Percentiles rank a stretch among this genome's conserved stretches.
Evolutionary conservation across 495 filamentous ascomycete species (phyloP).

Genomic region (Tetracladium marchalianum): DNA sequence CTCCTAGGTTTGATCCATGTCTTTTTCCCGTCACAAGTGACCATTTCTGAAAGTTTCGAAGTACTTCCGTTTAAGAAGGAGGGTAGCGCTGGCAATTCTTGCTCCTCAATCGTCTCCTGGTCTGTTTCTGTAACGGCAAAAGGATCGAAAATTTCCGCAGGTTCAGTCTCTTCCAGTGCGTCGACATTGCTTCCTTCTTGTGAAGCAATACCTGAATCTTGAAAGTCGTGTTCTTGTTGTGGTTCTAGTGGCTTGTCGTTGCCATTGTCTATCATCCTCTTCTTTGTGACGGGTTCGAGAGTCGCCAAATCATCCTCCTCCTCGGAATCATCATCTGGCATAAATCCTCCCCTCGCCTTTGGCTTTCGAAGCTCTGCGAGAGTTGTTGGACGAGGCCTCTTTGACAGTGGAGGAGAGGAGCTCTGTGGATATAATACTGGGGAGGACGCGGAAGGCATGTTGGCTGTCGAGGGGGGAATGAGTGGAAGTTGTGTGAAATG

Average conservation of each 20-base stretch:
- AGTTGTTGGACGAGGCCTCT: conserved; percentile 33
- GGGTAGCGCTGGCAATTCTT: conserved; percentile 11
- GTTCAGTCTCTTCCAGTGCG: no score
- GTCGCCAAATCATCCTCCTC: conserved; percentile 20
- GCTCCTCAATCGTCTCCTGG: background rate
- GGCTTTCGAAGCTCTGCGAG: conserved; percentile 22
- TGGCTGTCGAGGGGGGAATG: conserved; percentile 25
- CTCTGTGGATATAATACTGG: conserved; percentile 47
- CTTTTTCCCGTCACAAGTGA: conserved; percentile 56
- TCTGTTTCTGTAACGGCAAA: background rate
- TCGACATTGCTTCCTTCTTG: conserved; percentile 10
- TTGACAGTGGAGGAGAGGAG: conserved; percentile 38
- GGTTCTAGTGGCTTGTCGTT: no score
- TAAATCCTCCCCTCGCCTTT: conserved; percentile 37
- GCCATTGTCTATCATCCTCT: conserved; percentile 19
- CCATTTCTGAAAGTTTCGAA: conserved; percentile 29
- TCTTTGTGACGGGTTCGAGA: conserved; percentile 20
- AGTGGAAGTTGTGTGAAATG: background rate
- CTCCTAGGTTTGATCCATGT: conserved; percentile 45
- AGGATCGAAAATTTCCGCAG: no score
- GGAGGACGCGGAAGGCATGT: conserved; percentile 56
- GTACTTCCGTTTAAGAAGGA: conserved; percentile 8
- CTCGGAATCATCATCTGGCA: conserved; percentile 30
- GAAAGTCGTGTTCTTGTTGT: background rate
- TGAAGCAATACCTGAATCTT: conserved; percentile 8